phyloP scores from a whole-genome alignment of 2,329 filamentous ascomycete genomes.

The Aspergillus flavus region DNA sequence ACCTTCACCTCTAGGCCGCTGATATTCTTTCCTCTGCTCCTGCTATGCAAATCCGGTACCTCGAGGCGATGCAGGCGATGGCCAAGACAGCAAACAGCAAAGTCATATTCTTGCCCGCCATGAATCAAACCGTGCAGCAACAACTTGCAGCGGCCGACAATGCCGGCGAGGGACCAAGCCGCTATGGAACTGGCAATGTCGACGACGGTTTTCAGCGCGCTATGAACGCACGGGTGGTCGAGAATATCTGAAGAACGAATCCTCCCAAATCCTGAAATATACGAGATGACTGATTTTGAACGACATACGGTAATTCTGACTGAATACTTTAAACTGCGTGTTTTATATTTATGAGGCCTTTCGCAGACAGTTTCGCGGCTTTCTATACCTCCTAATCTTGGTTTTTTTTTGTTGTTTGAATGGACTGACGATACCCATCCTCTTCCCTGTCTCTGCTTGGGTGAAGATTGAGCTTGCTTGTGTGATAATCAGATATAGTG shows the following conservation, averaged over 20 bases:
- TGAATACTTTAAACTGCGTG: neutral
- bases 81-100: constrained; percentile 89
- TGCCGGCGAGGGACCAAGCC: constrained; percentile 59
- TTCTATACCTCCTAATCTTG: constrained; percentile 1
- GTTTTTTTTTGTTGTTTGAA: constrained; percentile 23
- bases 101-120: constrained; percentile 77
- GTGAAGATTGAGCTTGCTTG: neutral
- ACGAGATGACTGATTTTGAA: constrained; percentile 10
- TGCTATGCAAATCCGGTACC: constrained; percentile 97
- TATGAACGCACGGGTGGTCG: constrained; percentile 78
- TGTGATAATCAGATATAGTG: neutral
- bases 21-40: constrained; percentile 90
- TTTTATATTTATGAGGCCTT: neutral
- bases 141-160: constrained; percentile 54
- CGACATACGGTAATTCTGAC: constrained; percentile 21
- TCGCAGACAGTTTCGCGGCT: neutral
- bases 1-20: constrained; percentile 60
- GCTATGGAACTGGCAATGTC: constrained; percentile 50
- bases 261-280: neutral
- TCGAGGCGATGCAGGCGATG: constrained; percentile 99
- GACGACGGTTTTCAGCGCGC: constrained; percentile 73
- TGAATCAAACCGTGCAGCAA: constrained; percentile 60
- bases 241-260: constrained; percentile 70
- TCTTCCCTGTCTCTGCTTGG: constrained; percentile 23
- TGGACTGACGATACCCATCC: constrained; percentile 37